Conservation (phyloP, 306 rosid genomes). For the Nissolia schottii region DNA sequence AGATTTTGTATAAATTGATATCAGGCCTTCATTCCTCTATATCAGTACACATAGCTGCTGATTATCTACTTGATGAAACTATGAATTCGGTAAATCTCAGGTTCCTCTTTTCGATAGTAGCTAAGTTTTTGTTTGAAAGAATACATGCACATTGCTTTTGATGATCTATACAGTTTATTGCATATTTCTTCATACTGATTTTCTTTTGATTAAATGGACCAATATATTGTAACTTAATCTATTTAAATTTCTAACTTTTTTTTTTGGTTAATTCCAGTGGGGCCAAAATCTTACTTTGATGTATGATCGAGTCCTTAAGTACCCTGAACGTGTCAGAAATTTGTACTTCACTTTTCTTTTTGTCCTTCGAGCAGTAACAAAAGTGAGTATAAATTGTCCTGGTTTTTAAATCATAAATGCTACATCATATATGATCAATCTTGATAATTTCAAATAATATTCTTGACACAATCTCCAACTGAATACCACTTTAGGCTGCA, state of each 20-base stretch:
- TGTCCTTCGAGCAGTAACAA: constrained; percentile 91
- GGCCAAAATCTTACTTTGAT: constrained; percentile 72
- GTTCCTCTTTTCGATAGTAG: neutral
- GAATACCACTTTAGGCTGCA: constrained; percentile 62
- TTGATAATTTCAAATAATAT: neutral
- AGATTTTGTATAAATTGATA: constrained; percentile 87
- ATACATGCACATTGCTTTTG: neutral
- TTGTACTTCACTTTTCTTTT: constrained; percentile 94
- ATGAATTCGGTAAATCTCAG: constrained; percentile 48
- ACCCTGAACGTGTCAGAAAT: constrained; percentile 89
- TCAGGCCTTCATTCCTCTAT: constrained; percentile 98
- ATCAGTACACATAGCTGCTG: constrained; percentile 88
- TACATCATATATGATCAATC: neutral
- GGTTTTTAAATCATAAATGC: neutral
- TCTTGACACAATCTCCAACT: constrained; percentile 22
- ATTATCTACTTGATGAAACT: constrained; percentile 76
- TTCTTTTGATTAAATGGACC: neutral
- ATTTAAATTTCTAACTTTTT: constrained; percentile 15
- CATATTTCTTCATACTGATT: neutral
- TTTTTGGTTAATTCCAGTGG: constrained; percentile 61
- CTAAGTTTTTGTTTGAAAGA: constrained; percentile 13
- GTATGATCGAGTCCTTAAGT: constrained; percentile 74
- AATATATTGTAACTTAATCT: neutral
- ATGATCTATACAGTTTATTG: constrained; percentile 4
- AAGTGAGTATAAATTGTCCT: constrained; percentile 49